Percentiles rank a stretch among this genome's conserved stretches.
These are phyloP conservation scores for Kokia cookei DNA, from an alignment of 441 rosid species.

Conservation along the genomic window DNA sequence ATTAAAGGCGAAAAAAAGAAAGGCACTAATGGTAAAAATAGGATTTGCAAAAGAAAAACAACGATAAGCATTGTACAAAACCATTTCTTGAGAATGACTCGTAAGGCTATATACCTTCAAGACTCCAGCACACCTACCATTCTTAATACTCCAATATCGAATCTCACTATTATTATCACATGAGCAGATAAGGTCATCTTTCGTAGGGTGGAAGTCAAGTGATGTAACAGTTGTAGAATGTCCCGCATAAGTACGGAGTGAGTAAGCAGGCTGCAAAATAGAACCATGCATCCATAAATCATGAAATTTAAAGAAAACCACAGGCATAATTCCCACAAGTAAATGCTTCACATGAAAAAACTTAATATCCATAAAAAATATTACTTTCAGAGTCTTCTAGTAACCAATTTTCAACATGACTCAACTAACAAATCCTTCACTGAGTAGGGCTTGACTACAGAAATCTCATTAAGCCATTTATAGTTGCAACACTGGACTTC, in stretches of 20 bases:
- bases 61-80: not conserved
- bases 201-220: conserved; percentile 64
- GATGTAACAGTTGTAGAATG: conserved; percentile 58
- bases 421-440: not conserved
- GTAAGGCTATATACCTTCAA: conserved; percentile 35
- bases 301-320: not conserved
- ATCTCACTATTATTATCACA: conserved; percentile 55
- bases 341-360: not conserved
- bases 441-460: not conserved
- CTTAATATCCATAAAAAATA: not conserved
- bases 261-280: conserved; percentile 47
- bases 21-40: not conserved
- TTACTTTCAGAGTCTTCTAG: not conserved
- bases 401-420: not conserved
- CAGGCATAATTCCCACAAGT: not conserved
- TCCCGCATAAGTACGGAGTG: conserved; percentile 51
- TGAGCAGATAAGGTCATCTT: conserved; percentile 64
- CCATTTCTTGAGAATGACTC: not conserved
- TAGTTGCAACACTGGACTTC: no score
- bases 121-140: conserved; percentile 54
- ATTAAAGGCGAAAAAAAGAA: not conserved
- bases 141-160: conserved; percentile 71
- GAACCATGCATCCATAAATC: conserved; percentile 1
- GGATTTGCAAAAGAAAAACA: not conserved
- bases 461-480: not conserved